Evolutionary conservation across 257 asterid species (phyloP), one percentile per base, ranked within the genome.

Genomic region (Echium plantagineum): DNA sequence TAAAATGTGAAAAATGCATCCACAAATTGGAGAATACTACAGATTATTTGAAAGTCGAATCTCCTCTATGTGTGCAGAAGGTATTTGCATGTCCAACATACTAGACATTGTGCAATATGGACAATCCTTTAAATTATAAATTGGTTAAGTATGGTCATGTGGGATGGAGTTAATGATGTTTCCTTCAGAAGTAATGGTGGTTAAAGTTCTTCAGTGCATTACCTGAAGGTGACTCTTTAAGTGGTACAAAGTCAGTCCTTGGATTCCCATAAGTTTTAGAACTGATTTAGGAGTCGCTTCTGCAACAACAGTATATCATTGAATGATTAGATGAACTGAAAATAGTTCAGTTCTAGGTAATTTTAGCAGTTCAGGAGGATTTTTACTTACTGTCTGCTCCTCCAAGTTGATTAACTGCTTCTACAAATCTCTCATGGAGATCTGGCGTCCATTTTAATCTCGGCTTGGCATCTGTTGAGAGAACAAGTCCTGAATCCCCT

Each of bases 221-320:
- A 90, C 95, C 96, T 90, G 98, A 74, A 87, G 96, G 74, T 91
- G 98, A 71, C 98, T 89, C 83, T 89, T 89, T 63, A 89, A 70
- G 79, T 89, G 97, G 78, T 89, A 89, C 59, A 89, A 78, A 61
- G 98, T 91, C 61, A 91, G 72, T 68, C 98, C 98, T 57, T 66
- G 96, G 75, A 91, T 87, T 35, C 95, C 98, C 93, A 87, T 91
- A 66, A 87, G 95, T 76, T 91, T 91, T 81, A 91, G 60, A 58
- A 87, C 96, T 68, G 98, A 91, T 75, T 91, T 91, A 51, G 98
- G 98, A 60, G 98, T 87, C 69, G 98, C 98, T 81, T 87, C 98
- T 91, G 88, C 72, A 70, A 68, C 19, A 56, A 56, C 13, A 18
- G 35, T 21, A 56, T 17, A 56, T 55, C 59, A 55, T n/a, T 15